Conservation (phyloP, 1,284 basidiomycete genomes). For the Stereum hirsutum region DNA sequence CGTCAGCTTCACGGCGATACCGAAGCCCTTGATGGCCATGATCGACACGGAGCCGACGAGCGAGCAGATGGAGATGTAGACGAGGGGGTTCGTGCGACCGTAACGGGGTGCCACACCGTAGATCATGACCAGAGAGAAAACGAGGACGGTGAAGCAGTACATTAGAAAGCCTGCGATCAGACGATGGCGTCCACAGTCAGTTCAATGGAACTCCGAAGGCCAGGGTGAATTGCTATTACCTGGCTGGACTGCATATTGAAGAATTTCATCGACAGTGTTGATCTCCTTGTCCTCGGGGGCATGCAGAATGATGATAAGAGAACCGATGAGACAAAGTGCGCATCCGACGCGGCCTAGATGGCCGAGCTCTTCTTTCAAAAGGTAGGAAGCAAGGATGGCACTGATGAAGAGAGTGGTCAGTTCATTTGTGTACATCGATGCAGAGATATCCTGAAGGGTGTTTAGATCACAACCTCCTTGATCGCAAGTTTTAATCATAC, state of each 20-base stretch:
- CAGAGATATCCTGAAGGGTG: no score
- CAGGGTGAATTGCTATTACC: conserved; percentile 38
- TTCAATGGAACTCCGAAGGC: conserved; percentile 4
- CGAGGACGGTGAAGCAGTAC: conserved; percentile 81
- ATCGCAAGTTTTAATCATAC: no score
- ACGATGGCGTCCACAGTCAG: background rate
- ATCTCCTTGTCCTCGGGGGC: conserved; percentile 95
- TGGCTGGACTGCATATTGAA: conserved; percentile 84
- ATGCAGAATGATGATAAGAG: conserved; percentile 92
- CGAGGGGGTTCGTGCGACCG: conserved; percentile 82
- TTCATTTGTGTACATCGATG: no score
- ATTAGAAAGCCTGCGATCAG: conserved; percentile 66
- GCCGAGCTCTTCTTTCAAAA: conserved; percentile 91
- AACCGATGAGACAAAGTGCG: conserved; percentile 85
- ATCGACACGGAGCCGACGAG: conserved; percentile 82
- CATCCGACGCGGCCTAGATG: conserved; percentile 92
- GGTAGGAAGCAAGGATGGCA: conserved; percentile 87
- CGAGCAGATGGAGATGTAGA: conserved; percentile 94
- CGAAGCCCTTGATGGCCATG: conserved; percentile 96
- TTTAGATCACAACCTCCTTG: no score
- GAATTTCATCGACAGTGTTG: conserved; percentile 90
- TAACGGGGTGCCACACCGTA: conserved; percentile 82
- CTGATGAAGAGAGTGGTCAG: no score
- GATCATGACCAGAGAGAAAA: conserved; percentile 84
- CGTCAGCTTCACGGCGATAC: conserved; percentile 93